Evolutionary conservation across 345 rosid genomes (phyloP), one percentile per base, ranked within the genome.

Genomic region (Euphorbia peplus): DNA sequence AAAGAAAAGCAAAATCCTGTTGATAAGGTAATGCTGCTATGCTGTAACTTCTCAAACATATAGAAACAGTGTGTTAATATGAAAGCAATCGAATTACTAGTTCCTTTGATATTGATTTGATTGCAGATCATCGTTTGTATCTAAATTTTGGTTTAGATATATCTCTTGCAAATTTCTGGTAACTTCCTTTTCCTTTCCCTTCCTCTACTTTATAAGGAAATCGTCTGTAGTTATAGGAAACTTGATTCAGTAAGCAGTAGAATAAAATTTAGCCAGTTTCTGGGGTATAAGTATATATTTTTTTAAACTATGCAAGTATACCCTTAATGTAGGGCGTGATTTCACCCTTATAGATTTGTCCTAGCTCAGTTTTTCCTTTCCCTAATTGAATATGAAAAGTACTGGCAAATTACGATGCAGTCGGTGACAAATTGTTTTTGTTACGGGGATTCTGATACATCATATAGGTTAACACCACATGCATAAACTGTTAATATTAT

Each of bases 1-100:
- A 68, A 44, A 26, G 55, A 48, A 55, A 41, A 41, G 13, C 24
- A 42, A 41, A 15, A 42, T 7, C 15, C 19, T n/a, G 35, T 63
- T 68, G 64, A 16, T 66, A 64, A 67, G 76, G 74, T 74, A 70
- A 46, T 76, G 30, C 52, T 52, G 71, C 70, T 73, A 62, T 46
- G 54, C 46, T 60, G 26, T 16, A 47, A 67, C 30, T 32, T 66
- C 48, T 13, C 57, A 22, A 66, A 66, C 59, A 71, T 72, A 57
- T 70, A 44, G 44, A 48, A 28, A 59, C 30, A 26, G 56, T 72
- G 12, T 69, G 22, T n/a, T 57, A 57, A 44, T 58, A 41, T 37
- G 58, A 50, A 61, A 54, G 37, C 4, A 21, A 30, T 63, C 54
- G 25, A 21, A 29, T 63, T 69, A 42, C 69, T 39, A 48, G 61